These are phyloP conservation scores for Pittosporum tobira DNA, from an alignment of 129 eudicot genomes.

Conservation along the genomic window DNA sequence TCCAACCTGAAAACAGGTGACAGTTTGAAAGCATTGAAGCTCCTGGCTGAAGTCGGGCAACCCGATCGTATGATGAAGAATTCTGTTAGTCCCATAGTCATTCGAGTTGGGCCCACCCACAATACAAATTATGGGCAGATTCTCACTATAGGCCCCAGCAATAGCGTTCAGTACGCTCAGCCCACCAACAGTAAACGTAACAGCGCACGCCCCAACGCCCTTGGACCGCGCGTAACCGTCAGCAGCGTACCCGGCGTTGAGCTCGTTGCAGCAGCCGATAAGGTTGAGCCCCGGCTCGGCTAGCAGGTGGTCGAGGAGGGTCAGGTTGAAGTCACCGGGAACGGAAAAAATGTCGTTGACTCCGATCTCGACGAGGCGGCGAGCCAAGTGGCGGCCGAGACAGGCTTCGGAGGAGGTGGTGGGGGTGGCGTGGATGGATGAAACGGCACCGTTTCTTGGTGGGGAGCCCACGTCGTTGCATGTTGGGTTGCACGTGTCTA, in stretches of 20 bases:
- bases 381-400: slow-evolving; percentile 27
- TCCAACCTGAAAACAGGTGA: slow-evolving; percentile 17
- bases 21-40: slow-evolving; percentile 20
- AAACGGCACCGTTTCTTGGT: slow-evolving; percentile 10
- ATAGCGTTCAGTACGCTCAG: slow-evolving; percentile 25
- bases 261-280: slow-evolving; percentile 26
- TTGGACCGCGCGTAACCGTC: slow-evolving; percentile 26
- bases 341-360: slow-evolving; percentile 27
- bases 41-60: slow-evolving; percentile 20
- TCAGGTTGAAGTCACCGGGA: slow-evolving; percentile 28
- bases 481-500: slow-evolving; percentile 24
- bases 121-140: slow-evolving; percentile 23
- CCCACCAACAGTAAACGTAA: slow-evolving; percentile 27
- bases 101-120: slow-evolving; percentile 28
- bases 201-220: slow-evolving; percentile 29
- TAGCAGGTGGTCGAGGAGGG: slow-evolving; percentile 20
- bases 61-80: slow-evolving; percentile 22
- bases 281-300: slow-evolving; percentile 26
- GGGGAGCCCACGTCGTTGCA: slow-evolving; percentile 25
- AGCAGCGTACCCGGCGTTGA: slow-evolving; percentile 29
- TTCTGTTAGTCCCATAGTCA: slow-evolving; percentile 17
- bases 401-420: slow-evolving; percentile 12
- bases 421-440: neutral
- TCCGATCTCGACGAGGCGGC: slow-evolving; percentile 24
- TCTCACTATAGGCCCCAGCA: slow-evolving; percentile 31